Base-by-base conservation (phyloP, 176 grass and related monocot species). In the Eragrostis nindensis region DNA sequence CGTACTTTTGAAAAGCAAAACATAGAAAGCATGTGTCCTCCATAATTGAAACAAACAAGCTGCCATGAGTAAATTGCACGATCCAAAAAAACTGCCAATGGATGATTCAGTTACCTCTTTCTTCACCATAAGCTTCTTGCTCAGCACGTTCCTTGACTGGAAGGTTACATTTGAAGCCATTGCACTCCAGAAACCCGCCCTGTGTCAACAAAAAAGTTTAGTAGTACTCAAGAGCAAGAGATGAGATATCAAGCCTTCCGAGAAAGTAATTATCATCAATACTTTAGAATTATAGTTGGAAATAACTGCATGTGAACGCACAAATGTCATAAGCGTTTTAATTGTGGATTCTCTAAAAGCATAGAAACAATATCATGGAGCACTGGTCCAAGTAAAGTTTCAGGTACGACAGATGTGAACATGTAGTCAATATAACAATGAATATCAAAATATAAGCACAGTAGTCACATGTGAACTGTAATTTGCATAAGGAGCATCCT, bases 111-210 rank as follows among this genome's bases (percentile, higher is more conserved):
- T 82, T 80, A 96, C 91, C 92, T 99, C 89, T 90, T 86, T 96
- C 93, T 99, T 99, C 45, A 99, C 82, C 97, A 99, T 94, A 73
- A 96, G 88, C 83, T 99, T 96, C 82, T 96, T 99, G 89, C 97
- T 99, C 60, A 99, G 76, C 46, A 99, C 97, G 61, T 99, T 99
- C 75, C 93, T 84, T 63, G 93, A 99, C 77, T 99, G 93, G 68
- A 96, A 99, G 61, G 91, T 99, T 43, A 99, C 87, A 85, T 96
- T 91, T 61, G 97, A 99, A 85, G 91, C 91, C 87, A 99, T 94
- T 48, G 97, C 91, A 88, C 89, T 93, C 97, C 87, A 92, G 88
- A 96, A 99, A 80, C 93, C 89, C 87, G 60, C 87, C 93, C 93
- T 99, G n/a, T n/a, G 38, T 66, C 47, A 36, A 76, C n/a, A 47